Base-by-base conservation (phyloP, 2,329 filamentous ascomycete species). In the Curvularia spicifera region DNA sequence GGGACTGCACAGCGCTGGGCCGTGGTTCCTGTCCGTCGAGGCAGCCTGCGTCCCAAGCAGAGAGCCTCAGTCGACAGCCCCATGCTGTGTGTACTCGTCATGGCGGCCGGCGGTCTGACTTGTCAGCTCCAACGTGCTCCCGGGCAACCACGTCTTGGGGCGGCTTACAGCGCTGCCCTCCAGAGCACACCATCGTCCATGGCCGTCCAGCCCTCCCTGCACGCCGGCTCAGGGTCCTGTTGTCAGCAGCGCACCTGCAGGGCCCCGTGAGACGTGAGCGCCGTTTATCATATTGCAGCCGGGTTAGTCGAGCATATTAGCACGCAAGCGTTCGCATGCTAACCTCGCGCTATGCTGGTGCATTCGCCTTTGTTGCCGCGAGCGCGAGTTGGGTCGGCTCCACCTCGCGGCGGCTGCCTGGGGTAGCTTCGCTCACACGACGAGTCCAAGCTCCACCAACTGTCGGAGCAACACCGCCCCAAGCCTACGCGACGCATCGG, bases 221-320 rank as follows among this genome's bases (percentile, higher is more conserved):
- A 31, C 6, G 31, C 57, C 67, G 53, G 61, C 63, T 70, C 63
- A 69, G 63, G 57, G 60, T 57, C 61, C 42, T 18, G 35, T 51
- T 53, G 61, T 63, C 62, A 60, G 61, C 56, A 63, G 61, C 42
- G 26, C 58, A 57, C 50, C 42, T 18, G 35, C 39, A 43, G 48
- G 58, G 40, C 52, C 65, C 64, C 66, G 67, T 67, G 65, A 68
- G 68, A 51, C 56, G 51, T 42, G 40, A 46, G 47, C 22, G 49
- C 39, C 54, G 55, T 44, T 53, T 42, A 59, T 53, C 56, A 46
- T 43, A 33, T 47, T 33, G 18, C 42, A 51, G 56, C 56, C 31
- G 6, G 22, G 26, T 24, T 44, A 24, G 15, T 28, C 26, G 35
- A 37, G 24, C 42, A 44, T 5, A 13, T 28, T n/a, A 4, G 42